These are phyloP conservation scores for Blumeria graminis DNA, from an alignment of 2,329 filamentous ascomycete species.

Conservation along the genomic window DNA sequence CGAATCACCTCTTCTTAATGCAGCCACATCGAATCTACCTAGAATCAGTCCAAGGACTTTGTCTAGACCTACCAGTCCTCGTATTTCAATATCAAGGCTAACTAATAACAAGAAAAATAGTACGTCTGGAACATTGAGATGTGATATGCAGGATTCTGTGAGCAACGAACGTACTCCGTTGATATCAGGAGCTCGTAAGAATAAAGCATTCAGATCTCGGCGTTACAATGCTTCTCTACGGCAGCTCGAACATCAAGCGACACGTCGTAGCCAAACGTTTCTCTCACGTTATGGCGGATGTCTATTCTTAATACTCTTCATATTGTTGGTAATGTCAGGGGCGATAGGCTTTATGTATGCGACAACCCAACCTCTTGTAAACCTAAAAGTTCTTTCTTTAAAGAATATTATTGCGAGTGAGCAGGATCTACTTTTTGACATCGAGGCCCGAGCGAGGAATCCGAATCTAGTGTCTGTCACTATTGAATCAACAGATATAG, in stretches of 20 bases:
- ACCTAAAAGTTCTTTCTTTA: conserved; percentile 58
- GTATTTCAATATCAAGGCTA: conserved; percentile 24
- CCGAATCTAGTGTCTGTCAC: conserved; percentile 79
- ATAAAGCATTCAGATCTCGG: conserved; percentile 30
- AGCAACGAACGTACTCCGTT: conserved; percentile 79
- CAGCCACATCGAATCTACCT: conserved; percentile 36
- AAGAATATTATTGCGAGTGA: conserved; percentile 81
- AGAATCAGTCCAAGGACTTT: conserved; percentile 33
- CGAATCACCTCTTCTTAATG: conserved; percentile 54
- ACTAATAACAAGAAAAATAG: conserved; percentile 26
- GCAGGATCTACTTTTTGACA: conserved; percentile 83
- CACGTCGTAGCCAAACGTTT: conserved; percentile 36
- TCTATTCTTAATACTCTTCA: conserved; percentile 56
- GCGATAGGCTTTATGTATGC: conserved; percentile 76
- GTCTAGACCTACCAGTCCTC: conserved; percentile 45
- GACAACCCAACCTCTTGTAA: conserved; percentile 64
- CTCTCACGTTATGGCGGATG: conserved; percentile 62
- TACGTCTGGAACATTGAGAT: conserved; percentile 37
- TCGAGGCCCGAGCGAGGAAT: conserved; percentile 71
- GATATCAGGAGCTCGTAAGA: conserved; percentile 36
- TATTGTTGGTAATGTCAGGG: conserved; percentile 61
- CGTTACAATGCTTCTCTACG: conserved; percentile 31
- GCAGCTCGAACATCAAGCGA: conserved; percentile 50
- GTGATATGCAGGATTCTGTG: conserved; percentile 64
- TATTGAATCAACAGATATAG: conserved; percentile 67